Conservation (phyloP, 2,329 filamentous ascomycete genomes). For the Scedosporium boydii region DNA sequence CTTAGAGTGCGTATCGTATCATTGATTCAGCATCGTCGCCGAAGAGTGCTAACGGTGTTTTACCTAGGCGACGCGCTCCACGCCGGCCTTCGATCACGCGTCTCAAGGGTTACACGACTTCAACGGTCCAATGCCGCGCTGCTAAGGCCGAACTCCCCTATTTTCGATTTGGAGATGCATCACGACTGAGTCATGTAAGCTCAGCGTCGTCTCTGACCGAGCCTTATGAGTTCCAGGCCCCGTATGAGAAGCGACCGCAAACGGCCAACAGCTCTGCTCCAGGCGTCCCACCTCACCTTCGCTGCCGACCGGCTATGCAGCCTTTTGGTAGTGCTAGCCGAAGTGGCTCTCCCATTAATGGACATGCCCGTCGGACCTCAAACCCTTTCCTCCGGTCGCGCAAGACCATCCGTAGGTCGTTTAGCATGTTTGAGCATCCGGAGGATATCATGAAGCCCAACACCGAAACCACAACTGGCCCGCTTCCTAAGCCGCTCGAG, state of each 20-base stretch:
- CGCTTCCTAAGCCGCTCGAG: slow-evolving; percentile 38
- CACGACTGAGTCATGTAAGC: background rate
- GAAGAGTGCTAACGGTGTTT: slow-evolving; percentile 7
- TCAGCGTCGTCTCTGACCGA: slow-evolving; percentile 52
- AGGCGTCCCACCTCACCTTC: slow-evolving; percentile 47
- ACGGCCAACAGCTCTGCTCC: slow-evolving; percentile 51
- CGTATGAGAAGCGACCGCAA: slow-evolving; percentile 57
- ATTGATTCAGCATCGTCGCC: background rate
- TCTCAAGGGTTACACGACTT: slow-evolving; percentile 65
- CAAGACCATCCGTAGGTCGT: slow-evolving; percentile 81
- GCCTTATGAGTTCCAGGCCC: slow-evolving; percentile 63
- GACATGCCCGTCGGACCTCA: slow-evolving; percentile 61
- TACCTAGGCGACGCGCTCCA: slow-evolving; percentile 46
- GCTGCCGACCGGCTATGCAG: slow-evolving; percentile 56
- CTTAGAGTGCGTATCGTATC: slow-evolving; percentile 38
- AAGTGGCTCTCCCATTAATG: slow-evolving; percentile 60
- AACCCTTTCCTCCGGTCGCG: slow-evolving; percentile 67
- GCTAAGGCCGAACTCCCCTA: slow-evolving; percentile 55
- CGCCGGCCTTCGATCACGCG: slow-evolving; percentile 67
- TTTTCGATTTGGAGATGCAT: slow-evolving; percentile 58
- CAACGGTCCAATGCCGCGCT: slow-evolving; percentile 47
- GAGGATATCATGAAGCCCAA: slow-evolving; percentile 80
- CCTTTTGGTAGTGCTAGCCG: slow-evolving; percentile 37
- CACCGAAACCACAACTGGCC: slow-evolving; percentile 31
- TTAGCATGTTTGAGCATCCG: slow-evolving; percentile 97